phyloP scores from a whole-genome alignment of 2,329 filamentous ascomycete genomes.

The Calonectria montana region DNA sequence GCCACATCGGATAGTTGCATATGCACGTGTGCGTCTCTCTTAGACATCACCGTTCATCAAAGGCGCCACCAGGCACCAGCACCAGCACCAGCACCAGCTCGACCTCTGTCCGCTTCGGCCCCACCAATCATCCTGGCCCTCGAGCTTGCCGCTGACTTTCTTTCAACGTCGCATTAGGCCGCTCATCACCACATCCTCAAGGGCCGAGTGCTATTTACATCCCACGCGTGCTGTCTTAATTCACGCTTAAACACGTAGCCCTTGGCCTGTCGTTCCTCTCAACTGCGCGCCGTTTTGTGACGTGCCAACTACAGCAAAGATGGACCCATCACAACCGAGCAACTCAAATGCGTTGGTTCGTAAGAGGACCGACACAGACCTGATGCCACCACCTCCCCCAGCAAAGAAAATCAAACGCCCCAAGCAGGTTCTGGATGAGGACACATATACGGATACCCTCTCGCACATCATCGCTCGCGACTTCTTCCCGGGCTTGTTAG shows the following conservation, averaged over 20 bases:
- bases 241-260: background rate
- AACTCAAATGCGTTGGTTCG: constrained; percentile 71
- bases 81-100: background rate
- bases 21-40: constrained; percentile 8
- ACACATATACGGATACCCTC: constrained; percentile 89
- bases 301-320: constrained; percentile 37
- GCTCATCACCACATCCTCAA: background rate
- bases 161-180: constrained; percentile 20
- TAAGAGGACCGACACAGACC: constrained; percentile 76
- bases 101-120: background rate
- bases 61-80: constrained; percentile 23
- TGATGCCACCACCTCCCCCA: constrained; percentile 87
- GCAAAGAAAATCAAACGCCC: constrained; percentile 93
- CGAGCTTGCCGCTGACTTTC: constrained; percentile 1
- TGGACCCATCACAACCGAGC: constrained; percentile 48
- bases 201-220: background rate
- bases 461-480: constrained; percentile 96
- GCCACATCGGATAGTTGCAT: constrained; percentile 41
- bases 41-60: constrained; percentile 15
- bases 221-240: background rate
- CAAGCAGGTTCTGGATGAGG: constrained; percentile 88
- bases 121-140: constrained; percentile 19
- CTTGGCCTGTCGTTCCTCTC: background rate
- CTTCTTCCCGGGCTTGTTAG: constrained; percentile 92
- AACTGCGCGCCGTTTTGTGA: background rate